Base-by-base conservation (phyloP, 768 basidiomycete genomes). In the Boletus insuetus region DNA sequence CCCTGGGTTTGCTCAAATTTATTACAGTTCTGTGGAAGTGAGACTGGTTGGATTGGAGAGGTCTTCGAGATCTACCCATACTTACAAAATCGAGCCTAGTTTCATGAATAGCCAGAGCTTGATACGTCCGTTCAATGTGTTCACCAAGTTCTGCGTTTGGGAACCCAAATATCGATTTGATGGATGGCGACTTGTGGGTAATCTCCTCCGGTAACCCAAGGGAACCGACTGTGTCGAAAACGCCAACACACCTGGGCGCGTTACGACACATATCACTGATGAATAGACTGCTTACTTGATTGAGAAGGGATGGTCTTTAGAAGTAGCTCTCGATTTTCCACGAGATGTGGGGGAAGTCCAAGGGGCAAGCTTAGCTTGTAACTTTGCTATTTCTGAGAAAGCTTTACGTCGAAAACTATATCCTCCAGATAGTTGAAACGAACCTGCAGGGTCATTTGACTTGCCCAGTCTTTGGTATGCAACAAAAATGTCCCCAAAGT, bases 221-320 rank as follows among this genome's bases (percentile, higher is more conserved):
- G 12, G 86, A 79, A 14, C 86, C 86, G n/a, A 89, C 88, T 6
- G 88, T 90, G 62, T 90, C 88, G 62, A 85, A 90, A 19, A 90
- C 86, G 3, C 87, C 87, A 50, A 90, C 61, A 58, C 85, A 86
- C 68, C 83, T 86, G 58, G 32, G 56, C 12, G 29, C 5, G 19
- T 58, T 45, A 52, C 24, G 26, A 49, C 26, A 45, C 16, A 42
- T 29, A 59, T 47, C 19, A 37, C 53, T 45, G 41, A 10, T 29
- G 41, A 11, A 34, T 45, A 34, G 22, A 24, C 50, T 11, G 58
- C 77, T 51, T 51, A 89, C 87, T 87, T 87, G 58, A 90, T 67
- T 5, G 82, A 79, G 67, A 88, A 90, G 13, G 67, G 71, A 46
- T 75, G 68, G 1, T 74, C 64, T 52, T 79, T 75, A 12, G 74